Evolutionary conservation across 176 grass and related monocot species (phyloP).

Genomic region (Lolium rigidum): DNA sequence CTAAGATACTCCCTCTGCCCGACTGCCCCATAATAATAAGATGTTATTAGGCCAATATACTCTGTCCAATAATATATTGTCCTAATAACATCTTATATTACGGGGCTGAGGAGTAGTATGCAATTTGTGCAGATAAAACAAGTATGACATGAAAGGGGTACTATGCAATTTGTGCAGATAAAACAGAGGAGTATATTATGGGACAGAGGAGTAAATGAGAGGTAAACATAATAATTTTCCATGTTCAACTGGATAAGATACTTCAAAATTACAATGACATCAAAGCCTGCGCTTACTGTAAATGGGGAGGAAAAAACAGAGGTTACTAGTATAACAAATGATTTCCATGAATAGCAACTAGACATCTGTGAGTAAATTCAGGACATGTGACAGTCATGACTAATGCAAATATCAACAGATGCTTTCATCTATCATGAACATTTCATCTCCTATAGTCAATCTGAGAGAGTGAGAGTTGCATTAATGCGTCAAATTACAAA

Average conservation of each 20-base stretch:
- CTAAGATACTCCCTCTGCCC: too few relatives aligned
- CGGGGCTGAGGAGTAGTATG: too few relatives aligned
- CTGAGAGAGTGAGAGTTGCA: background rate
- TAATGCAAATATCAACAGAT: background rate
- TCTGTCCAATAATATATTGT: too few relatives aligned
- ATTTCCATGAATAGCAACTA: background rate
- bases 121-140: too few relatives aligned
- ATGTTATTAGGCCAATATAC: too few relatives aligned
- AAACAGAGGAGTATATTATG: too few relatives aligned
- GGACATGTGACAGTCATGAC: background rate
- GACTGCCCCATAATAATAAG: too few relatives aligned
- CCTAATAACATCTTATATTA: too few relatives aligned
- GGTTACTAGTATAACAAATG: background rate
- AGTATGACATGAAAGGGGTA: background rate
- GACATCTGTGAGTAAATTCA: background rate
- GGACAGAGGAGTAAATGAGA: too few relatives aligned
- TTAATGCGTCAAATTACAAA: background rate
- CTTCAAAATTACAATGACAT: background rate
- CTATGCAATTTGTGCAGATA: background rate
- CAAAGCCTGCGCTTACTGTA: background rate
- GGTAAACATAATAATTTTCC: background rate
- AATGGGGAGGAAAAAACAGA: background rate
- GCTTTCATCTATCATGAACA: background rate
- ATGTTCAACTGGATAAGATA: background rate
- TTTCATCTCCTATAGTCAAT: background rate